These are phyloP conservation scores for Laguncularia racemosa DNA, from an alignment of 345 rosid species.

Conservation along the genomic window DNA sequence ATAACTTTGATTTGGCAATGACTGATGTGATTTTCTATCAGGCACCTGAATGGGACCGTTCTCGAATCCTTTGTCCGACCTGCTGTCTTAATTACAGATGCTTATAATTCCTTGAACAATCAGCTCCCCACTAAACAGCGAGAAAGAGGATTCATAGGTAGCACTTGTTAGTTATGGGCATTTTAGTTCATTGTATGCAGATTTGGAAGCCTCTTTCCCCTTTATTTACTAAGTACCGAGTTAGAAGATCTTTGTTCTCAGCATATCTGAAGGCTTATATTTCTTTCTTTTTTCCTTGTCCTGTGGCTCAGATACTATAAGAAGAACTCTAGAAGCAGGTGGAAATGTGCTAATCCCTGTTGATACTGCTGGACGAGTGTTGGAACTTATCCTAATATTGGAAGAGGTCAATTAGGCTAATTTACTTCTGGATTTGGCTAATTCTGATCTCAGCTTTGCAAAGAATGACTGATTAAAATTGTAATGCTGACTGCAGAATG, in stretches of 20 bases:
- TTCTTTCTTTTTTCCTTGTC: slow-evolving; percentile 5
- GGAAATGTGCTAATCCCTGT: slow-evolving; percentile 93
- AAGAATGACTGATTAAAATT: slow-evolving; percentile 25
- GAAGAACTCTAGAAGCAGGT: slow-evolving; percentile 68
- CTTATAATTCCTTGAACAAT: slow-evolving; percentile 80
- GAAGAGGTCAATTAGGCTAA: slow-evolving; percentile 57
- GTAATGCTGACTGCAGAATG: slow-evolving; percentile 69
- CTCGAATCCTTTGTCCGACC: slow-evolving; percentile 88
- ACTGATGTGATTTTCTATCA: slow-evolving; percentile 23
- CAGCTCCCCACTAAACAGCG: slow-evolving; percentile 77
- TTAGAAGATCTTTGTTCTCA: no score
- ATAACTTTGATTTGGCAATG: neutral
- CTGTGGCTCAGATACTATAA: slow-evolving; percentile 35
- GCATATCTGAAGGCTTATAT: no score
- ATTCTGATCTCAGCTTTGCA: slow-evolving; percentile 6
- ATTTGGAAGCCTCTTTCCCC: neutral
- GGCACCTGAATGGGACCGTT: slow-evolving; percentile 98
- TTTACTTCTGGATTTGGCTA: slow-evolving; percentile 5
- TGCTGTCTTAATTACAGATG: slow-evolving; percentile 94
- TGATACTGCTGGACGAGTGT: slow-evolving; percentile 82
- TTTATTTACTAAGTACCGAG: neutral
- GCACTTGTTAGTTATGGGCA: slow-evolving; percentile 4
- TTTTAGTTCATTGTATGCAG: neutral
- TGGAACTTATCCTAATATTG: slow-evolving; percentile 85
- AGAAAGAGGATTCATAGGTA: slow-evolving; percentile 78